A percentile compares a stretch with the other conserved stretches of the same genome.
These are phyloP conservation scores for Exophiala dermatitidis DNA, from an alignment of 2,329 filamentous ascomycete genomes.

Conservation along the genomic window DNA sequence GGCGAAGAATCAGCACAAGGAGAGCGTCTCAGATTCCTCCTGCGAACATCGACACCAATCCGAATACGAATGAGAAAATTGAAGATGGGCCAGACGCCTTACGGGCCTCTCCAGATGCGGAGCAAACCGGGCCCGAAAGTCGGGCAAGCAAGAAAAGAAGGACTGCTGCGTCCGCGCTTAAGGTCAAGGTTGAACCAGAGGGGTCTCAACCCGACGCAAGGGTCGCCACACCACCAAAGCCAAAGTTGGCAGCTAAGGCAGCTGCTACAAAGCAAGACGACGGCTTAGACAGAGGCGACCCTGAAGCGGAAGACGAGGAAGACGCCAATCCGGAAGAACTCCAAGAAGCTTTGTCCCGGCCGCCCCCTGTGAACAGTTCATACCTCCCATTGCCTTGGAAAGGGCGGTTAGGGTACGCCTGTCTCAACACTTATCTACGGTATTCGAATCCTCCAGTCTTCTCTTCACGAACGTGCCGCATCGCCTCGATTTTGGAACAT, in stretches of 20 bases:
- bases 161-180: not conserved
- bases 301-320: slow-evolving; percentile 48
- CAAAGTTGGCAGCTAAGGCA: slow-evolving; percentile 19
- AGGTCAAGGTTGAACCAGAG: not conserved
- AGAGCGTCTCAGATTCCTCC: slow-evolving; percentile 20
- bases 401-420: slow-evolving; percentile 83
- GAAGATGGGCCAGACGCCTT: slow-evolving; percentile 27
- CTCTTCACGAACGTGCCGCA: slow-evolving; percentile 82
- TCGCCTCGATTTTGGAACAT: slow-evolving; percentile 83
- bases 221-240: slow-evolving; percentile 9
- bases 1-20: slow-evolving; percentile 24
- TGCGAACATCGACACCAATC: slow-evolving; percentile 26
- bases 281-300: slow-evolving; percentile 34
- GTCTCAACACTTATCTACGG: slow-evolving; percentile 85
- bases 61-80: slow-evolving; percentile 27
- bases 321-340: slow-evolving; percentile 50
- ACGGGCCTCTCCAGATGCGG: slow-evolving; percentile 30
- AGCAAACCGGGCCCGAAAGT: slow-evolving; percentile 5
- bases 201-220: slow-evolving; percentile 13
- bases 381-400: slow-evolving; percentile 85
- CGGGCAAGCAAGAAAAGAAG: slow-evolving; percentile 8
- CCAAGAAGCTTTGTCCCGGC: slow-evolving; percentile 52
- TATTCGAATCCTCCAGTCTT: slow-evolving; percentile 77
- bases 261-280: slow-evolving; percentile 27
- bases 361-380: slow-evolving; percentile 73